Evolutionary conservation across 1,284 basidiomycete species (phyloP).

Genomic region (Meira nashicola): DNA sequence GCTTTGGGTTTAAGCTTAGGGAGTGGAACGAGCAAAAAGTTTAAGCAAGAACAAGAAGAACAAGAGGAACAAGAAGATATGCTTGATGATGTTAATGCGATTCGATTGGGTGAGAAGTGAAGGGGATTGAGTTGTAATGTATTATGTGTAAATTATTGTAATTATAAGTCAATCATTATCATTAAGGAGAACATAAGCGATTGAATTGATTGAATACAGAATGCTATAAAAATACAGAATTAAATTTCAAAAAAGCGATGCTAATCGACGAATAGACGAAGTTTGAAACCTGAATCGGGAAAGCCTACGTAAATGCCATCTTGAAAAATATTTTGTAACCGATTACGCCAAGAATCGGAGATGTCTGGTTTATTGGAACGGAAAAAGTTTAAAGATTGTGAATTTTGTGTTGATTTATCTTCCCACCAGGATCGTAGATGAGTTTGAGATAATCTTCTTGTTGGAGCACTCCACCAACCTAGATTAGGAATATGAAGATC

Average conservation of each 20-base stretch:
- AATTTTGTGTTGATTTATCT: too few species aligned
- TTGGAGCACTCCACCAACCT: conserved; percentile 2
- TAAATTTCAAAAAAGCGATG: too few species aligned
- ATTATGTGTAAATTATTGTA: conserved; percentile 1
- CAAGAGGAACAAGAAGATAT: conserved; percentile 7
- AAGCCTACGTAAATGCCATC: conserved; percentile 1
- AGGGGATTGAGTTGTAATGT: background rate
- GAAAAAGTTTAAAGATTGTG: too few species aligned
- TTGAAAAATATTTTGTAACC: background rate
- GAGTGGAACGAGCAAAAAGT: conserved; percentile 7
- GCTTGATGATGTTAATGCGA: conserved; percentile 7
- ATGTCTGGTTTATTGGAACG: background rate
- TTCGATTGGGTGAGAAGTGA: conserved; percentile 5
- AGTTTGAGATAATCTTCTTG: background rate
- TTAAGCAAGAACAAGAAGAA: conserved; percentile 8
- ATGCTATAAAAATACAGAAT: too few species aligned
- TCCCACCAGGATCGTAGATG: background rate
- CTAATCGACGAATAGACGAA: background rate
- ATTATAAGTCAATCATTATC: background rate
- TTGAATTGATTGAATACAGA: too few species aligned
- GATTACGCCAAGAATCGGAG: background rate
- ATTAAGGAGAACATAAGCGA: too few species aligned
- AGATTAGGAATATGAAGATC: background rate
- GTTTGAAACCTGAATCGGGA: background rate
- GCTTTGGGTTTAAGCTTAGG: conserved; percentile 13